Conservation (phyloP, 331 rosid species). For the Malus hybrid region DNA sequence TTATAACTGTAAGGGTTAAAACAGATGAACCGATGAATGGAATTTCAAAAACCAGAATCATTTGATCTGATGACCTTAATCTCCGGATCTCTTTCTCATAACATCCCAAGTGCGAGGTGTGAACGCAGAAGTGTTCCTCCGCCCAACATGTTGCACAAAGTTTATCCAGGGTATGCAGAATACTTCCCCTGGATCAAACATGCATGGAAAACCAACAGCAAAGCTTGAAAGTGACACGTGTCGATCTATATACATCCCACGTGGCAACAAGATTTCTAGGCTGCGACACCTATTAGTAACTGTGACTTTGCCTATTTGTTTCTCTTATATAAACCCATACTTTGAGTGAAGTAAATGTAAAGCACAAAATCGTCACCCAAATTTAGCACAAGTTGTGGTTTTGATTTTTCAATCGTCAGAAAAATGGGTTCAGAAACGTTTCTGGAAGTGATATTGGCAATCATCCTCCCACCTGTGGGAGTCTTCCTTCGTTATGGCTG, state of each 20-base stretch:
- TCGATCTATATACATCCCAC: neutral
- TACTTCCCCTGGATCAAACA: neutral
- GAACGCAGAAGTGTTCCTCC: no score
- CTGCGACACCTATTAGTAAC: neutral
- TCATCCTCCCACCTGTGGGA: slow-evolving; percentile 66
- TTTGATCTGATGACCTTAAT: no score
- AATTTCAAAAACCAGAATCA: no score
- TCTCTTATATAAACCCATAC: neutral
- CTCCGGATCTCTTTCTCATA: no score
- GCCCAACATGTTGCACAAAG: no score
- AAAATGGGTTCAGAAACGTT: slow-evolving; percentile 59
- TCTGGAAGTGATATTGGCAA: slow-evolving; percentile 51
- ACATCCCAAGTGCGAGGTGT: no score
- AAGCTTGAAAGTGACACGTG: neutral
- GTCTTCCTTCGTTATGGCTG: slow-evolving; percentile 70
- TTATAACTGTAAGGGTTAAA: no score
- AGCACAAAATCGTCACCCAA: neutral
- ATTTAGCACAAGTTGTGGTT: neutral
- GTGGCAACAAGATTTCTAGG: neutral
- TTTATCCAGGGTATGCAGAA: no score
- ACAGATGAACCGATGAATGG: no score
- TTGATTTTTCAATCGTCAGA: neutral
- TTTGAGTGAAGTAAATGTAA: no score
- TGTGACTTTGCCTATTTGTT: neutral
- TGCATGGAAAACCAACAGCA: neutral